Base-by-base conservation (phyloP, 1,139 yeast species). In the Kodamaea alishanica region DNA sequence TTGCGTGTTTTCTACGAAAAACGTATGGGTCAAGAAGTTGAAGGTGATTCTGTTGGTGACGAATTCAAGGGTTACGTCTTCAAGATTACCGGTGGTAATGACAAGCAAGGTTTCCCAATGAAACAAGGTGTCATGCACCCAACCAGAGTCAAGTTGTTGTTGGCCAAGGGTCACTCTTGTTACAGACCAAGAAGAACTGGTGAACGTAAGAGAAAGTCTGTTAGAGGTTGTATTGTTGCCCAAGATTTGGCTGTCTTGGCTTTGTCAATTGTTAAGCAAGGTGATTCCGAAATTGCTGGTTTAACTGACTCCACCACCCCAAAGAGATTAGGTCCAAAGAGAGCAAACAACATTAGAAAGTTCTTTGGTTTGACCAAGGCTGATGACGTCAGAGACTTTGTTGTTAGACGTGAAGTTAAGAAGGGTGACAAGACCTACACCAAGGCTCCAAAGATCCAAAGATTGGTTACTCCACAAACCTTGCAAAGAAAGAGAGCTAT, bases 81-180 rank as follows among this genome's bases (percentile, higher is more conserved):
- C 87, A 92, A 83, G 81, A 90, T 92, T 75, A 78, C 97, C 61
- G 98, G 98, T 70, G 98, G 98, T 84, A 94, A 94, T 86, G 98
- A 92, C 81, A 92, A 92, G 80, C 98, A 92, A 81, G 98, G 98
- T 81, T 94, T 92, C 96, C 97, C 98, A 78, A 92, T 94, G 98
- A 92, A 90, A 77, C 98, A 92, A 79, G 97, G 97, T 84, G 98
- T 92, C 57, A 80, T 92, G 83, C 95, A 88, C 81, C 97, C 98
- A 76, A 88, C 95, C 83, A 95, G 98, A 85, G 97, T 94, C 65
- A 89, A 87, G 74, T 84, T 92, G 65, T 82, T 94, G 70, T 81
- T 92, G 70, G 72, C 96, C 61, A 83, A 87, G 77, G 96, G 95
- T 66, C 86, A 79, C 81, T 87, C 97, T 65, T 90, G 97, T 84